These are phyloP conservation scores for Camellia oleifera DNA, from an alignment of 179 eudicot species.

Conservation along the genomic window DNA sequence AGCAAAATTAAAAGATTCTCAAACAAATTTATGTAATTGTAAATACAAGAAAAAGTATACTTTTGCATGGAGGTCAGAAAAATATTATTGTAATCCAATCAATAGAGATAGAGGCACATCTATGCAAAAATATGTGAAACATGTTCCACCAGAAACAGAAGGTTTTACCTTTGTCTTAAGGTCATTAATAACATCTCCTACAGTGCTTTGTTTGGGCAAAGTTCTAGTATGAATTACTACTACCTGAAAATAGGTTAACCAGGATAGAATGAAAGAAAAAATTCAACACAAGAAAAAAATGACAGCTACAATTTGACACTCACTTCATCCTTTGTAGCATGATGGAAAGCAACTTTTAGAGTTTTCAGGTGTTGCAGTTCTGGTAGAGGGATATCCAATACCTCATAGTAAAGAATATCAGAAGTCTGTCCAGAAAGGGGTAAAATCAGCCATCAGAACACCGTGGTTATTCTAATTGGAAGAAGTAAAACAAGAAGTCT, in stretches of 20 bases:
- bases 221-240: constrained; percentile 59
- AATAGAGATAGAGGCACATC: not conserved
- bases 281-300: not conserved
- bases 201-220: constrained; percentile 89
- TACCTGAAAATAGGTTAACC: constrained; percentile 45
- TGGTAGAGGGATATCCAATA: constrained; percentile 90
- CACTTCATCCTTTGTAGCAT: constrained; percentile 83
- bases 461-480: constrained; percentile 24
- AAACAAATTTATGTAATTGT: not conserved
- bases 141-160: not conserved
- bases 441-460: constrained; percentile 11
- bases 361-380: constrained; percentile 87
- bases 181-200: constrained; percentile 83
- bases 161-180: constrained; percentile 73
- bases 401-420: constrained; percentile 91
- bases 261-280: constrained; percentile 1
- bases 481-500: not conserved
- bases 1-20: not conserved
- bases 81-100: not conserved
- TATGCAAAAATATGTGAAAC: not conserved
- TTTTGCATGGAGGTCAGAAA: not conserved
- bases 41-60: not conserved
- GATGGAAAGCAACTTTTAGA: constrained; percentile 82
- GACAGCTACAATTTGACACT: not conserved
- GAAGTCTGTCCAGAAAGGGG: constrained; percentile 46